Evolutionary conservation across 805 yeast genomes (phyloP).

Genomic region (Yamadazyma akitaensis): DNA sequence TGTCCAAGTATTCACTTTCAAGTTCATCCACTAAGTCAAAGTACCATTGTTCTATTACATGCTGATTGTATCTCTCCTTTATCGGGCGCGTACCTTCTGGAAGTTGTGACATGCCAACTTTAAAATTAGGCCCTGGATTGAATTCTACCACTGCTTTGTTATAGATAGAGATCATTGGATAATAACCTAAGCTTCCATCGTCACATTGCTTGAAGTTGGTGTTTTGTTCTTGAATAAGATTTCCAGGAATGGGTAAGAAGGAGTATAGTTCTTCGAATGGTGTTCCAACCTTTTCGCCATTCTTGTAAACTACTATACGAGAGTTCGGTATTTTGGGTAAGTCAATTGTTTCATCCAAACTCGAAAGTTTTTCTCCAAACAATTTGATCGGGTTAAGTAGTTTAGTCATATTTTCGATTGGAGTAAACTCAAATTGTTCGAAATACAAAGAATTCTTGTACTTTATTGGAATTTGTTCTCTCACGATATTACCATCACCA

Average conservation of each 20-base stretch:
- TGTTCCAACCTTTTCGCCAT: slow-evolving; percentile 66
- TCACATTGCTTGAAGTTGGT: slow-evolving; percentile 48
- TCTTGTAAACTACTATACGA: slow-evolving; percentile 64
- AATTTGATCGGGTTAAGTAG: slow-evolving; percentile 67
- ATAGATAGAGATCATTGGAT: slow-evolving; percentile 83
- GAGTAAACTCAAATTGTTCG: slow-evolving; percentile 79
- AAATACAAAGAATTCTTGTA: slow-evolving; percentile 74
- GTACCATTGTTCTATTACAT: slow-evolving; percentile 73
- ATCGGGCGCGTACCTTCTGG: slow-evolving; percentile 39
- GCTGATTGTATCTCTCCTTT: slow-evolving; percentile 60
- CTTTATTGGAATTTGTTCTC: slow-evolving; percentile 87
- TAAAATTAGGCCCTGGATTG: slow-evolving; percentile 65
- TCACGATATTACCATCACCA: slow-evolving; percentile 43
- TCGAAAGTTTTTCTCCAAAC: slow-evolving; percentile 59
- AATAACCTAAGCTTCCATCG: slow-evolving; percentile 87
- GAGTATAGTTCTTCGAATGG: slow-evolving; percentile 68
- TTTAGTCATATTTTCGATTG: slow-evolving; percentile 70
- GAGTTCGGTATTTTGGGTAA: slow-evolving; percentile 54
- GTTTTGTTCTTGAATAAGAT: slow-evolving; percentile 45
- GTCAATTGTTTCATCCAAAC: slow-evolving; percentile 13
- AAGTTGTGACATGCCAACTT: slow-evolving; percentile 32
- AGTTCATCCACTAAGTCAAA: slow-evolving; percentile 86
- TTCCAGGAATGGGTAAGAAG: slow-evolving; percentile 64
- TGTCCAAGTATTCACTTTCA: slow-evolving; percentile 56
- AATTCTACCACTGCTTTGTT: slow-evolving; percentile 73